Conservation (phyloP, 805 yeast species). For the Yarrowia hollandica region DNA sequence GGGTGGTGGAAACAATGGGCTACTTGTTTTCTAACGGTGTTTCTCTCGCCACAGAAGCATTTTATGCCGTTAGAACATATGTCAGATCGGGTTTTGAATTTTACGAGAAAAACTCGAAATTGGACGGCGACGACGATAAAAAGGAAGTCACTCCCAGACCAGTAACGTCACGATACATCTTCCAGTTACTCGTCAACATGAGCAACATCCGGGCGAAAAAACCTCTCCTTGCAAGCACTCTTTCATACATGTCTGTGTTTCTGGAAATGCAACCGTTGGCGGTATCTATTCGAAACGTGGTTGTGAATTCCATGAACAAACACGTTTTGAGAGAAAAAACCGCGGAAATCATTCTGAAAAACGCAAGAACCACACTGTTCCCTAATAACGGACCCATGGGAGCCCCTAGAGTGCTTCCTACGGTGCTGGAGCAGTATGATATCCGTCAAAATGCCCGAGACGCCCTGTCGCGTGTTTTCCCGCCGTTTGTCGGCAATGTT, state of each 20-base stretch:
- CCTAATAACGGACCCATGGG: conserved; percentile 55
- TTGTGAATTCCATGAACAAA: conserved; percentile 28
- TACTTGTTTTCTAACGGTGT: background rate
- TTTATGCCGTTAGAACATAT: background rate
- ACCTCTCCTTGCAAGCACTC: background rate
- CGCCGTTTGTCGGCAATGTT: conserved; percentile 30
- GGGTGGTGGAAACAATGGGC: background rate
- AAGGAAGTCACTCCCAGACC: background rate
- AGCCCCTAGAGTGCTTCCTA: conserved; percentile 48
- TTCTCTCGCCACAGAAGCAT: background rate
- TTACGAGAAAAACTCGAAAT: background rate
- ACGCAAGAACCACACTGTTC: conserved; percentile 46
- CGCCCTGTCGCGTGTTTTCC: conserved; percentile 33
- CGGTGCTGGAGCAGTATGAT: conserved; percentile 43
- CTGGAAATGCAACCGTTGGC: conserved; percentile 32
- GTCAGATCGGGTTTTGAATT: background rate
- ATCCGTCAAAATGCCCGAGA: conserved; percentile 33
- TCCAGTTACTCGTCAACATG: conserved; percentile 2
- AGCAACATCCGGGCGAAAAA: conserved; percentile 11
- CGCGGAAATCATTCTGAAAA: conserved; percentile 36
- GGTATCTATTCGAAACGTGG: conserved; percentile 31
- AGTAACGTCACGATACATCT: background rate
- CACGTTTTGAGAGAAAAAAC: conserved; percentile 31
- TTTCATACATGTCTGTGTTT: conserved; percentile 20
- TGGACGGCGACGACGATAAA: background rate